phyloP scores from a whole-genome alignment of 2,329 filamentous ascomycete species.

The Trichoderma semiorbis region DNA sequence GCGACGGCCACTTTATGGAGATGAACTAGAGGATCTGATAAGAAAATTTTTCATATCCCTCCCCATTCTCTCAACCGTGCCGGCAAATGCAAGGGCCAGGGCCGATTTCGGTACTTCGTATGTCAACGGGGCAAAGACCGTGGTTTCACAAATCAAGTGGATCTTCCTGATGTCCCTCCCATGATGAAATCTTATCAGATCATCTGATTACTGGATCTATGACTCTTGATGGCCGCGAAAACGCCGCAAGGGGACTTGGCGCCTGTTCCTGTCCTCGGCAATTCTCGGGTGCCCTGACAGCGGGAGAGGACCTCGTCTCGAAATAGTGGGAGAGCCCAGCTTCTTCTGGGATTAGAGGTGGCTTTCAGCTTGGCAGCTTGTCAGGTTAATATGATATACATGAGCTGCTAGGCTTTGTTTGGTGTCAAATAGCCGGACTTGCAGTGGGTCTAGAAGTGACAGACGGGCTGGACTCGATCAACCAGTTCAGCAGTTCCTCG shows the following conservation, averaged over 20 bases:
- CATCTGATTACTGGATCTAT: constrained; percentile 41
- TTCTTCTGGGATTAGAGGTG: background rate
- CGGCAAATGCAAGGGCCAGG: background rate
- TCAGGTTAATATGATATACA: background rate
- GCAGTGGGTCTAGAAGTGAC: background rate
- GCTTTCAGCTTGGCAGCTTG: background rate
- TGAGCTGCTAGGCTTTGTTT: background rate
- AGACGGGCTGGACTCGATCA: background rate
- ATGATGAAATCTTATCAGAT: constrained; percentile 41
- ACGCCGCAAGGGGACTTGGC: background rate
- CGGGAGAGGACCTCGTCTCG: background rate
- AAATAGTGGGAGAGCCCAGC: background rate
- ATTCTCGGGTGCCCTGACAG: background rate
- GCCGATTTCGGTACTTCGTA: constrained; percentile 5
- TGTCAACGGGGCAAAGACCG: background rate
- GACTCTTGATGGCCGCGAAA: background rate
- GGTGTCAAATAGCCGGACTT: background rate
- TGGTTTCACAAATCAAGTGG: background rate
- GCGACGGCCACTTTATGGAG: background rate
- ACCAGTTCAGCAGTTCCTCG: background rate
- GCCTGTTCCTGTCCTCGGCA: background rate
- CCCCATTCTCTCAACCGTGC: background rate
- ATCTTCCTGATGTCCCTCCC: background rate
- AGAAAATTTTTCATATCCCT: constrained; percentile 1
- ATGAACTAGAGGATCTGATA: constrained; percentile 1